A percentile compares a stretch with the other conserved stretches of the same genome.
Evolutionary conservation across 441 rosid species (phyloP).

Genomic region (Croton setiger): DNA sequence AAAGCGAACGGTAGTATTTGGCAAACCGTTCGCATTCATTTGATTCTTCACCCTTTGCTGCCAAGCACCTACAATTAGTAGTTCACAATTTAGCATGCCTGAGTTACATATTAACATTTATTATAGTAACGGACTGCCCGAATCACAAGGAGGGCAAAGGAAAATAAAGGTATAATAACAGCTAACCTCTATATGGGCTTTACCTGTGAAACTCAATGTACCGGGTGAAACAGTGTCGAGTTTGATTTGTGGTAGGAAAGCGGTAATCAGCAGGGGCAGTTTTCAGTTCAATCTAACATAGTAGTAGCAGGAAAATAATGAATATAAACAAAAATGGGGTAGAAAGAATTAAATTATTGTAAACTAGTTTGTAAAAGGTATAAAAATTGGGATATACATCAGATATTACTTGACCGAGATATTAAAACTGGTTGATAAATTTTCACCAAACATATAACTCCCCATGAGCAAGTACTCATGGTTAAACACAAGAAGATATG

Average conservation of each 20-base stretch:
- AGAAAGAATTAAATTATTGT: not conserved
- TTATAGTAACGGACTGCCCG: no score
- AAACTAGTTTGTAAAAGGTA: not conserved
- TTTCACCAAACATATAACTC: not conserved
- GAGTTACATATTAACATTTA: no score
- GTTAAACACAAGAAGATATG: not conserved
- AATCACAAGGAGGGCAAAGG: no score
- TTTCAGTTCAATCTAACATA: constrained; percentile 53
- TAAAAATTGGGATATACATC: not conserved
- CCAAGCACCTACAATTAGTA: constrained; percentile 52
- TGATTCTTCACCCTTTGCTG: constrained; percentile 89
- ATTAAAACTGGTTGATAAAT: not conserved
- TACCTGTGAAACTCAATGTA: constrained; percentile 90
- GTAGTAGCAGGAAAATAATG: not conserved
- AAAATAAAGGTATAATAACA: no score
- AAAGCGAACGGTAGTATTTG: constrained; percentile 83
- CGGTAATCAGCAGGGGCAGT: constrained; percentile 97
- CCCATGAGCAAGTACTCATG: not conserved
- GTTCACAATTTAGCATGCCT: not conserved
- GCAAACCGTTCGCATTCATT: constrained; percentile 82
- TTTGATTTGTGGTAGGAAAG: constrained; percentile 89
- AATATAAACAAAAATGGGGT: not conserved
- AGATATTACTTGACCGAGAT: not conserved
- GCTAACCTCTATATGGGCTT: no score
- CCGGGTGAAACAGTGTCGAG: constrained; percentile 89